Conservation (phyloP, 441 rosid species). For the Populus trichocarpa region DNA sequence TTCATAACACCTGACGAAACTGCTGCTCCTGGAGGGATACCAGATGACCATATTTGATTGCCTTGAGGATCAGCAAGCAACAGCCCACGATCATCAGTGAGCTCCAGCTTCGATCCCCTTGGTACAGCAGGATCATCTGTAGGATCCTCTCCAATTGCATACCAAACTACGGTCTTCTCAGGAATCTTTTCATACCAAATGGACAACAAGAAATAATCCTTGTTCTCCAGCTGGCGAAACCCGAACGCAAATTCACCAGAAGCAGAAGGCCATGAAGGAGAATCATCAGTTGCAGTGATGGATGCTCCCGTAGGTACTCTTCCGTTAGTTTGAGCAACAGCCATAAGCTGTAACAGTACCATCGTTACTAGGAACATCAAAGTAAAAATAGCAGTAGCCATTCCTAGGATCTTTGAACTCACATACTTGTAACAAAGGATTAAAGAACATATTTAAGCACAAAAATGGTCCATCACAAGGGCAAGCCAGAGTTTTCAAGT, state of each 20-base stretch:
- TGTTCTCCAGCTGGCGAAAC: neutral
- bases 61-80: constrained; percentile 24
- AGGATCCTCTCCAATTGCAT: constrained; percentile 21
- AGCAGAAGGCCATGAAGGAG: constrained; percentile 34
- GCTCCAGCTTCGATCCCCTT: constrained; percentile 26
- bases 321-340: neutral
- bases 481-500: no score
- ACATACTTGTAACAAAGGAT: neutral
- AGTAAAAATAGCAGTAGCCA: neutral
- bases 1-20: constrained; percentile 27
- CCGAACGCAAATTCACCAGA: constrained; percentile 41
- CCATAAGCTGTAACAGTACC: neutral
- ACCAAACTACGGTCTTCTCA: constrained; percentile 32
- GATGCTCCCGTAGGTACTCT: neutral
- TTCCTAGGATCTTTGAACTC: neutral
- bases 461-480: no score
- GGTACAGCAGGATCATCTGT: neutral
- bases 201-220: constrained; percentile 15
- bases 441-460: neutral
- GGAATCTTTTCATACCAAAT: constrained; percentile 13
- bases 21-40: neutral
- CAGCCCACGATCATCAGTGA: constrained; percentile 18
- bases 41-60: constrained; percentile 26
- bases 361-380: neutral
- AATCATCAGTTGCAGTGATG: neutral